Evolutionary conservation across 2,329 filamentous ascomycete species (phyloP).

Genomic region (Curvularia sp.): DNA sequence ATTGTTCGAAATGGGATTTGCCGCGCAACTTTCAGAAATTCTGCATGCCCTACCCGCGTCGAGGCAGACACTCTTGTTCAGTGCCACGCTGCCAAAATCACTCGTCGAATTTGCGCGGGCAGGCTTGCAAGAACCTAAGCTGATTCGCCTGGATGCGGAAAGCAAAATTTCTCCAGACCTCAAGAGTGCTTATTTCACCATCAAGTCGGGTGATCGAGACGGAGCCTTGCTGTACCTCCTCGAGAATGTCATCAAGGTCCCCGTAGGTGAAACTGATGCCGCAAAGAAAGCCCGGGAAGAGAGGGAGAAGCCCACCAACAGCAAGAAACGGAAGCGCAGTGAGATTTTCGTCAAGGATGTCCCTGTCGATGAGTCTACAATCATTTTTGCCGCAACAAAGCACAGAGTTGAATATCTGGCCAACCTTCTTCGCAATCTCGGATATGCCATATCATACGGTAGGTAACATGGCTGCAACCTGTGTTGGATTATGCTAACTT

Average conservation of each 20-base stretch:
- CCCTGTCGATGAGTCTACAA: conserved; percentile 89
- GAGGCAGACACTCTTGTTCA: conserved; percentile 92
- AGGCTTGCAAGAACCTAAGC: conserved; percentile 87
- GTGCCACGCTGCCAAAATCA: conserved; percentile 90
- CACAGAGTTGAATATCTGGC: conserved; percentile 96
- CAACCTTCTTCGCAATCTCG: conserved; percentile 76
- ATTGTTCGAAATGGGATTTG: conserved; percentile 98
- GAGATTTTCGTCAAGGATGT: conserved; percentile 67
- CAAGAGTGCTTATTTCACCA: conserved; percentile 92
- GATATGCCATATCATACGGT: conserved; percentile 84
- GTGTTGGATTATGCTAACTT: conserved; percentile 5
- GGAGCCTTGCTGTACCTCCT: conserved; percentile 88
- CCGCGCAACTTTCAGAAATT: conserved; percentile 90
- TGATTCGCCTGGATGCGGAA: conserved; percentile 90
- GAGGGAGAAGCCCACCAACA: conserved; percentile 52
- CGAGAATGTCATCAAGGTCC: conserved; percentile 91
- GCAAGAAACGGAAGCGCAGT: conserved; percentile 76
- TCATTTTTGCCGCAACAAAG: conserved; percentile 93
- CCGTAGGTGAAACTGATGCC: conserved; percentile 68
- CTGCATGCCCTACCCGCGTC: conserved; percentile 82
- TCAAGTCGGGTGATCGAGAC: conserved; percentile 94
- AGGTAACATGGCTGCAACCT: conserved; percentile 8
- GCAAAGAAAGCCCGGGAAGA: conserved; percentile 55
- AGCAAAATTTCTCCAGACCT: conserved; percentile 95
- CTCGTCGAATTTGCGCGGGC: conserved; percentile 95